Conservation (phyloP, 129 eudicot species). For the Solidago caesia region DNA sequence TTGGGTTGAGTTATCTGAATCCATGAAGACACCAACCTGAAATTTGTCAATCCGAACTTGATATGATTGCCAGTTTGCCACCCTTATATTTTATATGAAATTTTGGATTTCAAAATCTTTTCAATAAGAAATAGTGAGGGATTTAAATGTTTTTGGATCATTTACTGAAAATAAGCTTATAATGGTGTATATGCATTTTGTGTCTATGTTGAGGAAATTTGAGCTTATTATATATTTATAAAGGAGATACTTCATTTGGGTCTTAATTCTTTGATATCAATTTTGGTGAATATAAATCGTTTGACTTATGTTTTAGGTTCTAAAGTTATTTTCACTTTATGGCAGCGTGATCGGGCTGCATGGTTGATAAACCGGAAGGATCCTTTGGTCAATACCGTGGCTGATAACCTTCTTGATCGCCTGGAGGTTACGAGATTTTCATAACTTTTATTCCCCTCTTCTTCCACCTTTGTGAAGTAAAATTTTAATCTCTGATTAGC, state of each 20-base stretch:
- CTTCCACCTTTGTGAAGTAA: constrained; percentile 6
- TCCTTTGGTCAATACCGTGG: constrained; percentile 79
- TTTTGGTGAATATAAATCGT: constrained; percentile 2
- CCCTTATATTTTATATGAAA: no score
- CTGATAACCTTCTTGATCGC: constrained; percentile 89
- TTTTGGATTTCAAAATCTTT: background rate
- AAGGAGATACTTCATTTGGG: background rate
- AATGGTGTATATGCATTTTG: background rate
- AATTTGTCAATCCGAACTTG: no score
- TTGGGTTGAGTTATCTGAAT: no score
- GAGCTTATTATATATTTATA: background rate
- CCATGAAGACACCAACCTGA: no score
- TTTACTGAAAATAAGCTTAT: constrained; percentile 1
- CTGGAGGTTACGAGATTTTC: constrained; percentile 54
- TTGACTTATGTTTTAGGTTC: background rate
- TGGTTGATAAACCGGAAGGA: constrained; percentile 77
- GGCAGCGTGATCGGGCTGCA: constrained; percentile 97
- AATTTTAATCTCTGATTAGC: no score
- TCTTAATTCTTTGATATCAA: background rate
- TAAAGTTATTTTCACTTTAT: constrained; percentile 15
- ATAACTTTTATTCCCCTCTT: constrained; percentile 1
- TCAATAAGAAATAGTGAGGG: background rate
- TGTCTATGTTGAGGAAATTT: background rate
- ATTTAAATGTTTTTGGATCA: background rate
- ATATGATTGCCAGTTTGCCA: no score